These are phyloP conservation scores for Rutidosis leptorrhynchoides DNA, from an alignment of 129 eudicot genomes.

Conservation along the genomic window DNA sequence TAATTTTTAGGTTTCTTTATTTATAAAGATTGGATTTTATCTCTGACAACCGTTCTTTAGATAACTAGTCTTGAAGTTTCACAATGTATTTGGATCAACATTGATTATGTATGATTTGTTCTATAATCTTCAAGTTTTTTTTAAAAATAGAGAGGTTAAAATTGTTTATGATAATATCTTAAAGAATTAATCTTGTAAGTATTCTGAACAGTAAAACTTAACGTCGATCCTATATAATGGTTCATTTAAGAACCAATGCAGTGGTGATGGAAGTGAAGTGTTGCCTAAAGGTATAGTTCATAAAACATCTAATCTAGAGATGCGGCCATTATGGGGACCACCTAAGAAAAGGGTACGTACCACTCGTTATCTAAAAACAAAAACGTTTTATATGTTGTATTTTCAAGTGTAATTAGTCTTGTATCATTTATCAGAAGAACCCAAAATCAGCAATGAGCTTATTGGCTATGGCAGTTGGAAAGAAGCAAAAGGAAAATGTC, in stretches of 20 bases:
- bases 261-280: slow-evolving; percentile 65
- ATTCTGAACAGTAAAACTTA: background rate
- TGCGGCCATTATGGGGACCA: slow-evolving; percentile 74
- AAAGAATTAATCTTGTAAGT: background rate
- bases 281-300: slow-evolving; percentile 72
- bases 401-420: slow-evolving; percentile 19
- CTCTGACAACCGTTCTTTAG: background rate
- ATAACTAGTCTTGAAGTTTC: background rate
- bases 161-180: background rate
- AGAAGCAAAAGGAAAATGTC: slow-evolving; percentile 77
- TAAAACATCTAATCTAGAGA: slow-evolving; percentile 69
- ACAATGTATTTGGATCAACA: background rate
- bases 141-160: background rate
- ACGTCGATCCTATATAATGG: background rate
- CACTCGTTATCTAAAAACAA: background rate
- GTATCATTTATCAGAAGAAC: slow-evolving; percentile 36
- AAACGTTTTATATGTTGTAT: background rate
- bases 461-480: slow-evolving; percentile 92
- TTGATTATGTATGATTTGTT: background rate
- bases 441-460: slow-evolving; percentile 56
- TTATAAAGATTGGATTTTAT: too few relatives aligned
- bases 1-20: too few relatives aligned
- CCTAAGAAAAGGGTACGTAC: slow-evolving; percentile 41
- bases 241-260: slow-evolving; percentile 46
- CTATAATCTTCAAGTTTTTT: background rate